Base-by-base conservation (phyloP, 345 rosid species). In the Leavenworthia alabamica region DNA sequence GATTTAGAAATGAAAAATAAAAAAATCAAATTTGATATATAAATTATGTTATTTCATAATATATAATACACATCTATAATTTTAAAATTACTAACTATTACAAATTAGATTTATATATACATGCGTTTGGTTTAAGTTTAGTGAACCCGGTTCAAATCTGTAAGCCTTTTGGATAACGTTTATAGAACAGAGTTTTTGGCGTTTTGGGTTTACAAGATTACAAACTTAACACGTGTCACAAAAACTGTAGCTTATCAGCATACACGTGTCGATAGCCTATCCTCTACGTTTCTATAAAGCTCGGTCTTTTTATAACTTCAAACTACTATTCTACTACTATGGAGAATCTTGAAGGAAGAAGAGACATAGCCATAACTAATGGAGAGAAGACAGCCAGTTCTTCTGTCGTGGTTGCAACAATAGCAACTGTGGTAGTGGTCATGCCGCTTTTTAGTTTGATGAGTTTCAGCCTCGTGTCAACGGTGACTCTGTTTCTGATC, bases 391-490 rank as follows among this genome's bases (percentile, higher is more conserved):
- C 4, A 4, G 36, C 61, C 0, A 31, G 40, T 43, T 52, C 56
- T 6, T 41, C 62, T 8, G 59, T 62, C 47, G 17, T 66, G 7
- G 62, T 50, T 3, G 68, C 79, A 27, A 28, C 66, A 3, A 13
- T 75, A 62, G 77, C 57, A 12, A 66, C 74, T 1, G 40, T 46
- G 27, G 66, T 66, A n/a, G 55, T 82, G 24, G 62, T 51, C 2
- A 80, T 73, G 7, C 83, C 76, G 10, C 69, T 77, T 8, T 20
- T 77, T 1, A 76, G 72, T 1, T 35, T 62, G 70, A 74, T 62
- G 76, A 78, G 67, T 60, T 65, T 79, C 60, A 70, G 79, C 68
- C 55, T 77, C 36, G 8, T 78, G 3, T 70, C 66, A n/a, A 54
- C 82, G 0, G 8, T 56, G 47, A 66, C 73, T 19, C 57, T 80